A percentile compares a stretch with the other conserved stretches of the same genome.
phyloP scores from a whole-genome alignment of 2,329 filamentous ascomycete species.

The Fusarium piperis region DNA sequence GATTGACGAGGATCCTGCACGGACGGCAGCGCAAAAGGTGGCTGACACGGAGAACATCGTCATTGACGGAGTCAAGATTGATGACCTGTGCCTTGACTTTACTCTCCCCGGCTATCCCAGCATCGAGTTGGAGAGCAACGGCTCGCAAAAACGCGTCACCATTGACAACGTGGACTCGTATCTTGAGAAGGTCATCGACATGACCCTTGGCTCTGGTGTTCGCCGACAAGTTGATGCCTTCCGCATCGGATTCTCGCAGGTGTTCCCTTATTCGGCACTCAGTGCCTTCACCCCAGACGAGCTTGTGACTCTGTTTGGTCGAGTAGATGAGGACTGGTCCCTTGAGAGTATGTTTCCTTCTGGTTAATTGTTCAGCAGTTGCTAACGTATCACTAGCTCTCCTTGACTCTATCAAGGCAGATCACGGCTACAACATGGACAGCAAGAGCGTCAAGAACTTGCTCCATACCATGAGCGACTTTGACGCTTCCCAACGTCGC shows the following conservation, averaged over 20 bases:
- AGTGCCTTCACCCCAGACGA: slow-evolving; percentile 96
- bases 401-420: slow-evolving; percentile 98
- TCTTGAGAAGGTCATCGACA: slow-evolving; percentile 88
- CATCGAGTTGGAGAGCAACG: slow-evolving; percentile 83
- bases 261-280: slow-evolving; percentile 93
- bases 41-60: slow-evolving; percentile 74
- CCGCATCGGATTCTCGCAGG: slow-evolving; percentile 88
- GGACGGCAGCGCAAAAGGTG: slow-evolving; percentile 76
- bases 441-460: slow-evolving; percentile 95
- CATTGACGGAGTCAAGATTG: slow-evolving; percentile 80
- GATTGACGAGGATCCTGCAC: slow-evolving; percentile 75
- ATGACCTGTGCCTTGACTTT: slow-evolving; percentile 92
- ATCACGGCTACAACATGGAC: slow-evolving; percentile 98
- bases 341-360: slow-evolving; percentile 80
- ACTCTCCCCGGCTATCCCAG: slow-evolving; percentile 90
- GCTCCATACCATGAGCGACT: slow-evolving; percentile 92
- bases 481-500: slow-evolving; percentile 77
- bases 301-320: slow-evolving; percentile 92
- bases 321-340: slow-evolving; percentile 95
- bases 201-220: slow-evolving; percentile 90
- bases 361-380: background rate
- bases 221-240: slow-evolving; percentile 91
- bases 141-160: slow-evolving; percentile 78
- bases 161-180: slow-evolving; percentile 94
- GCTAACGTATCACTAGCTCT: slow-evolving; percentile 67